These are phyloP conservation scores for Trichaptum fuscoviolaceum DNA, from an alignment of 768 basidiomycete genomes.

Conservation along the genomic window DNA sequence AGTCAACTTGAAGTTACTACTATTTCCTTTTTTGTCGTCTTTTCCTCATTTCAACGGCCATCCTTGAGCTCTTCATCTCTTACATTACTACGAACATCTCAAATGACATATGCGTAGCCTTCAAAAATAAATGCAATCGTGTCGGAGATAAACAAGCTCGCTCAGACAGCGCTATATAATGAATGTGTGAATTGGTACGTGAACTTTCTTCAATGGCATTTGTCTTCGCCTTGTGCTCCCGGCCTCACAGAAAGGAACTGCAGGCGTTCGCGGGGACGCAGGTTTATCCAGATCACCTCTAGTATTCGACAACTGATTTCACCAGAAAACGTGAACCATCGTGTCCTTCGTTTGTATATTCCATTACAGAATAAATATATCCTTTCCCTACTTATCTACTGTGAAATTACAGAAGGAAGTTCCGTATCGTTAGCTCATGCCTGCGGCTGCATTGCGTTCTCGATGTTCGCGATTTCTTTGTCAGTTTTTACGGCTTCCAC, in stretches of 20 bases:
- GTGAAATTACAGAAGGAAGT: neutral
- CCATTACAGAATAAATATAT: neutral
- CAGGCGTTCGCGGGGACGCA: slow-evolving; percentile 72
- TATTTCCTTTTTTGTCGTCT: too few relatives aligned
- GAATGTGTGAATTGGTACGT: slow-evolving; percentile 23
- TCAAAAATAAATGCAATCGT: too few relatives aligned
- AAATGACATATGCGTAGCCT: too few relatives aligned
- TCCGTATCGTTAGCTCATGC: neutral
- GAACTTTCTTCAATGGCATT: slow-evolving; percentile 29
- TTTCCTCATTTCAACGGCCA: too few relatives aligned
- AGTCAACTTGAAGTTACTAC: too few relatives aligned
- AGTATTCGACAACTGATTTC: neutral
- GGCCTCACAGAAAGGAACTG: slow-evolving; percentile 31
- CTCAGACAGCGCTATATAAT: too few relatives aligned
- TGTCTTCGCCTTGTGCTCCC: slow-evolving; percentile 52
- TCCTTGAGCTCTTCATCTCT: too few relatives aligned
- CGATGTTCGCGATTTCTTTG: slow-evolving; percentile 19
- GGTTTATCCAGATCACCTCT: slow-evolving; percentile 24
- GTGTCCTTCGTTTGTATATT: neutral
- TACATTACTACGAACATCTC: too few relatives aligned
- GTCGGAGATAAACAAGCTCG: too few relatives aligned
- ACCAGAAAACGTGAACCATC: neutral
- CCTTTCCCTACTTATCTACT: too few relatives aligned
- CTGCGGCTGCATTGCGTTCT: slow-evolving; percentile 12
- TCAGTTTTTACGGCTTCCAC: slow-evolving; percentile 31